These are phyloP conservation scores for Ceraceosorus guamensis DNA, from an alignment of 1,284 basidiomycete genomes.

Conservation along the genomic window DNA sequence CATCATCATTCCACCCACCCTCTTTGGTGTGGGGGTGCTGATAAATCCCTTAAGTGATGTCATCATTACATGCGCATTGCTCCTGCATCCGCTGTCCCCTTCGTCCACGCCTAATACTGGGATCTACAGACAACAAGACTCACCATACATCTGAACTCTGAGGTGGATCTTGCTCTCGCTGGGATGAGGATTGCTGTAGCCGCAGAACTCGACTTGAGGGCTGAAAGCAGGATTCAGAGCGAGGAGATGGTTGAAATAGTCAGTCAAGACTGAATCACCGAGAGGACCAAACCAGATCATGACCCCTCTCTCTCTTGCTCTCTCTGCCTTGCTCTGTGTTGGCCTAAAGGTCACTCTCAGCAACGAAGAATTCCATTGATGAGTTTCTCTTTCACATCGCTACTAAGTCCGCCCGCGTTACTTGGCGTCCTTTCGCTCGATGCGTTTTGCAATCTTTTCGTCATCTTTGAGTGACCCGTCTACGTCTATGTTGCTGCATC, in stretches of 20 bases:
- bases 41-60: conserved; percentile 22
- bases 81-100: conserved; percentile 24
- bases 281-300: too few species aligned
- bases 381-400: conserved; percentile 29
- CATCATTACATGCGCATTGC: conserved; percentile 12
- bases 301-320: too few species aligned
- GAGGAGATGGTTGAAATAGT: conserved; percentile 10
- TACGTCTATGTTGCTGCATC: conserved; percentile 6
- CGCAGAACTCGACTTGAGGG: conserved; percentile 97
- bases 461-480: conserved; percentile 6
- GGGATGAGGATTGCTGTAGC: conserved; percentile 92
- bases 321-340: not conserved
- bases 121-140: conserved; percentile 49
- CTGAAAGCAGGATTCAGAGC: conserved; percentile 52
- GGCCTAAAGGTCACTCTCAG: conserved; percentile 30
- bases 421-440: conserved; percentile 11
- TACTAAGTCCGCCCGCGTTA: conserved; percentile 10
- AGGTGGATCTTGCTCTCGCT: conserved; percentile 93
- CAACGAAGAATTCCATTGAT: conserved; percentile 49
- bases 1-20: conserved; percentile 8
- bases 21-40: conserved; percentile 2
- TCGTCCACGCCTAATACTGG: conserved; percentile 26
- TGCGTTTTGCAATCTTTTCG: conserved; percentile 5
- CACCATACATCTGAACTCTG: conserved; percentile 97
- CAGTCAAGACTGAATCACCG: not conserved